These are phyloP conservation scores for Papilionanthe hybrid DNA, from an alignment of 116 monocot species.

Conservation along the genomic window DNA sequence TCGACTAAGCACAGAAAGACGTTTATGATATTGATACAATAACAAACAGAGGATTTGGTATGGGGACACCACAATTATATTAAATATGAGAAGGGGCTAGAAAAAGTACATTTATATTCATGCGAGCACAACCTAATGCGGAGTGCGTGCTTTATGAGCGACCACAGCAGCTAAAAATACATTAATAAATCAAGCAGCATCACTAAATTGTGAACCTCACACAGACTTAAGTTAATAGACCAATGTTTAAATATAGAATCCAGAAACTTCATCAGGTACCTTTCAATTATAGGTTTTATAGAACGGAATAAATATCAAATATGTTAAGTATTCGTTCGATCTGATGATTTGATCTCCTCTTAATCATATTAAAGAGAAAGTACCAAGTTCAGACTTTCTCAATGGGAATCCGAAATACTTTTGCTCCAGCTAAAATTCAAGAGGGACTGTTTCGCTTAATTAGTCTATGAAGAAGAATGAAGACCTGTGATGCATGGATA, in stretches of 20 bases:
- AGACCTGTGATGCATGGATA: too few species aligned
- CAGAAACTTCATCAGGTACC: not conserved
- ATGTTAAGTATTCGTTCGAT: not conserved
- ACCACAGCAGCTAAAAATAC: not conserved
- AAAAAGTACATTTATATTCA: too few species aligned
- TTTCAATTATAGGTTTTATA: not conserved
- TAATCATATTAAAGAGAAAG: not conserved
- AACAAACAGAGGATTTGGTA: too few species aligned
- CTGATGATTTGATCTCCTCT: conserved; percentile 2
- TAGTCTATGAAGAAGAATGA: not conserved
- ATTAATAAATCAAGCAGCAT: not conserved
- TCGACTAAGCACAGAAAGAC: too few species aligned
- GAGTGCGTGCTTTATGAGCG: too few species aligned
- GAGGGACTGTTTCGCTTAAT: not conserved
- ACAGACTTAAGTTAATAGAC: not conserved
- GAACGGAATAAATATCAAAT: not conserved
- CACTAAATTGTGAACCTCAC: too few species aligned
- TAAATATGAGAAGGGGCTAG: too few species aligned
- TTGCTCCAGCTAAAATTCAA: not conserved
- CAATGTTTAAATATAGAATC: not conserved
- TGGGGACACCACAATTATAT: too few species aligned
- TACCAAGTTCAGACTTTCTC: not conserved
- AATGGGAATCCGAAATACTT: not conserved
- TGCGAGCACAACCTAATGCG: too few species aligned
- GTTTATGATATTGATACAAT: too few species aligned